Percentiles rank a stretch among this genome's conserved stretches.
These are phyloP conservation scores for Podaxis sp. DNA, from an alignment of 768 basidiomycete genomes.

Conservation along the genomic window DNA sequence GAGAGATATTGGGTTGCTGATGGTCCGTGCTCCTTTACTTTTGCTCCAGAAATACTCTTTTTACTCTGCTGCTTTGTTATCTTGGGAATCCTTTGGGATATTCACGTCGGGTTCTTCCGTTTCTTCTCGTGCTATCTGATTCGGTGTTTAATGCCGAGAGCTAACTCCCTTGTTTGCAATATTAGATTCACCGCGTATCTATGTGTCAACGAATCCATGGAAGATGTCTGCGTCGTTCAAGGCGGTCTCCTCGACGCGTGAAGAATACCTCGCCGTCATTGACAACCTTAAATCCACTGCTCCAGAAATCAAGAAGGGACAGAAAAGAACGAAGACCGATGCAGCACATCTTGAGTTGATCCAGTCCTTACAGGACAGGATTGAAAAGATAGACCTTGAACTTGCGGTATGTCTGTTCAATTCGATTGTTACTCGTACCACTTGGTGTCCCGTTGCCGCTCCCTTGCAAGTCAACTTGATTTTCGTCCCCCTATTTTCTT, in stretches of 20 bases:
- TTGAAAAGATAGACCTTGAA: slow-evolving; percentile 69
- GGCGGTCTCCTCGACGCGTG: slow-evolving; percentile 66
- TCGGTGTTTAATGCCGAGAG: slow-evolving; percentile 23
- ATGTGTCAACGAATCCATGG: slow-evolving; percentile 87
- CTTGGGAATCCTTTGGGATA: background rate
- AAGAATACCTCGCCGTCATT: slow-evolving; percentile 69
- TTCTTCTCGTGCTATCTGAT: slow-evolving; percentile 13
- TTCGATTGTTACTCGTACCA: slow-evolving; percentile 16
- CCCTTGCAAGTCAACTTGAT: background rate
- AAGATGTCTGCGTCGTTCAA: slow-evolving; percentile 80
- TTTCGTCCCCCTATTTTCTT: background rate
- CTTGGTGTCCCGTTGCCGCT: slow-evolving; percentile 10
- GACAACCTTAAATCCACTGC: slow-evolving; percentile 56
- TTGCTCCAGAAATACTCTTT: slow-evolving; percentile 55
- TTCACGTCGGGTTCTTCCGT: background rate
- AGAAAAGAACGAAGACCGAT: slow-evolving; percentile 57
- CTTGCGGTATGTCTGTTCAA: slow-evolving; percentile 54
- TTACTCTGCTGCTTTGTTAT: slow-evolving; percentile 60
- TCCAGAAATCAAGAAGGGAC: slow-evolving; percentile 46
- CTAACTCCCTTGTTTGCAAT: slow-evolving; percentile 26
- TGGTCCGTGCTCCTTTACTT: slow-evolving; percentile 69
- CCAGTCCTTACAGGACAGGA: slow-evolving; percentile 57
- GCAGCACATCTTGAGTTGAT: slow-evolving; percentile 62
- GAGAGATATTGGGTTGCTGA: slow-evolving; percentile 87
- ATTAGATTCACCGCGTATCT: slow-evolving; percentile 82